Conservation (phyloP, 2,329 filamentous ascomycete genomes). For the Didymella exigua region DNA sequence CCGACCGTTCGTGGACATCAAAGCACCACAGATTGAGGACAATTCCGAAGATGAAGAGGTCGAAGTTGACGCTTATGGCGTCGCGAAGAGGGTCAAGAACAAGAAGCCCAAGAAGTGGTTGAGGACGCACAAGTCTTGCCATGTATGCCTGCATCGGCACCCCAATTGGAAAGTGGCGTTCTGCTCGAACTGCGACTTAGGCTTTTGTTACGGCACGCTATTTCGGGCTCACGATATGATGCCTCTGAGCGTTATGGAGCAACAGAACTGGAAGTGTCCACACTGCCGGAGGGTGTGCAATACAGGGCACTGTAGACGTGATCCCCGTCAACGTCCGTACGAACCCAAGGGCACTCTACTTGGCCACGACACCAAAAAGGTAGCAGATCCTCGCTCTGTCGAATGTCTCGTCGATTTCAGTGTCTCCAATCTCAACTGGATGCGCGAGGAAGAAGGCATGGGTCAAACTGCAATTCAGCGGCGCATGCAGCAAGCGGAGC, state of each 20-base stretch:
- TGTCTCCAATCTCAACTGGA: constrained; percentile 84
- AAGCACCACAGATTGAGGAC: constrained; percentile 60
- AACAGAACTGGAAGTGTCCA: constrained; percentile 85
- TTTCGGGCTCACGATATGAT: constrained; percentile 91
- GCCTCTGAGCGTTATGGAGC: constrained; percentile 81
- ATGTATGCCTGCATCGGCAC: constrained; percentile 82
- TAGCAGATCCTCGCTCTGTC: constrained; percentile 89
- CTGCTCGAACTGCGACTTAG: constrained; percentile 75
- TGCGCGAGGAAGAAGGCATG: constrained; percentile 61
- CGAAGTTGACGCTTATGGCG: constrained; percentile 68
- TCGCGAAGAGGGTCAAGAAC: constrained; percentile 68
- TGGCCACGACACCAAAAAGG: constrained; percentile 86
- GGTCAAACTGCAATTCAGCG: constrained; percentile 55
- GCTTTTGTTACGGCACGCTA: constrained; percentile 91
- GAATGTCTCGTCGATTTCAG: constrained; percentile 91
- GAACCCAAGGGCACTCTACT: constrained; percentile 85
- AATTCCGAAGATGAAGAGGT: constrained; percentile 58
- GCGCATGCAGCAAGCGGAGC: constrained; percentile 60
- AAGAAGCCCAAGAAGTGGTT: constrained; percentile 58
- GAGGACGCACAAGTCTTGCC: constrained; percentile 66
- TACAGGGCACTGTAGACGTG: constrained; percentile 76
- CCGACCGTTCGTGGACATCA: constrained; percentile 83
- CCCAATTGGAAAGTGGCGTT: constrained; percentile 83
- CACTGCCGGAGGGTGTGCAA: constrained; percentile 87
- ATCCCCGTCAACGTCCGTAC: constrained; percentile 74